phyloP scores from a whole-genome alignment of 2,329 filamentous ascomycete genomes.

The Paraphoma sp. region DNA sequence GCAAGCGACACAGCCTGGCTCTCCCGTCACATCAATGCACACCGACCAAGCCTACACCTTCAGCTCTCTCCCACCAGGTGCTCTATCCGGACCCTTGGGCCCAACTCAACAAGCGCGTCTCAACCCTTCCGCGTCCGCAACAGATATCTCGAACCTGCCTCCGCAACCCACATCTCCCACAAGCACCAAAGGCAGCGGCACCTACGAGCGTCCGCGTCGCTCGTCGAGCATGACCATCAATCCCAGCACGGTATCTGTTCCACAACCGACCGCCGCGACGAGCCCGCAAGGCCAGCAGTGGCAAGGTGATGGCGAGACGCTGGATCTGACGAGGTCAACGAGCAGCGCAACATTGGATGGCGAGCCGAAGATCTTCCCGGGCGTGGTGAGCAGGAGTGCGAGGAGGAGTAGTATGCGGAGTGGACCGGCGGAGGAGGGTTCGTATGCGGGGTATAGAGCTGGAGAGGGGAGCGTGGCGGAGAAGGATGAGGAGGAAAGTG shows the following conservation, averaged over 20 bases:
- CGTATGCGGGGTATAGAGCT: slow-evolving; percentile 9
- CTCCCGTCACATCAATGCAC: slow-evolving; percentile 49
- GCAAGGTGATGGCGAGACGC: slow-evolving; percentile 22
- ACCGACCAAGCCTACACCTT: slow-evolving; percentile 42
- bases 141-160: slow-evolving; percentile 21
- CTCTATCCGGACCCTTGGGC: slow-evolving; percentile 32
- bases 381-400: slow-evolving; percentile 63
- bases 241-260: slow-evolving; percentile 23
- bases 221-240: slow-evolving; percentile 38
- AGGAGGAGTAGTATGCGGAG: slow-evolving; percentile 43
- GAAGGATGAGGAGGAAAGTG: slow-evolving; percentile 16
- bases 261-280: slow-evolving; percentile 23
- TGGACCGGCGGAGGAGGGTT: slow-evolving; percentile 25
- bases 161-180: slow-evolving; percentile 35
- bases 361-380: slow-evolving; percentile 76
- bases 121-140: slow-evolving; percentile 30
- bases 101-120: slow-evolving; percentile 47
- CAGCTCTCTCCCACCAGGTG: slow-evolving; percentile 35
- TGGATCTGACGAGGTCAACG: slow-evolving; percentile 27
- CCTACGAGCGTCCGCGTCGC: slow-evolving; percentile 33
- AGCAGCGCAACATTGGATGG: slow-evolving; percentile 49
- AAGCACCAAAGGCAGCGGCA: slow-evolving; percentile 22
- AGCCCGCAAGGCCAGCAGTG: slow-evolving; percentile 5
- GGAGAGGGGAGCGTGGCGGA: slow-evolving; percentile 11
- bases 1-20: slow-evolving; percentile 42